Base-by-base conservation (phyloP, 1,284 basidiomycete genomes). In the Rugosomyces carneus region DNA sequence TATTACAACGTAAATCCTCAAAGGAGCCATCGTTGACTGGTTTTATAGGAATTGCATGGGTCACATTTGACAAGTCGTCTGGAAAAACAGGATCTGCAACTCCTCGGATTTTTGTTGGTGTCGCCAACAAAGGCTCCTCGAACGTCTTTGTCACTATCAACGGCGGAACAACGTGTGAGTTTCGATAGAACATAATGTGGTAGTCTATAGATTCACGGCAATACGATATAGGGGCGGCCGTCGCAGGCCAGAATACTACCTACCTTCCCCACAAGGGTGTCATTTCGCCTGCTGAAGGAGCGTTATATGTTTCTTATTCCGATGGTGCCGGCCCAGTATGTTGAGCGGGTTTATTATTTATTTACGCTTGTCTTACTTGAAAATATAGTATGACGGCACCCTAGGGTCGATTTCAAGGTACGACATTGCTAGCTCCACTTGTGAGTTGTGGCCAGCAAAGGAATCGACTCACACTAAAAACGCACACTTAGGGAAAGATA, bases 261-360 rank as follows among this genome's bases (percentile, higher is more conserved):
- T 81, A 68, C 57, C 60, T 84, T 18, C 77, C 80, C 2, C 81
- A 84, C 60, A 81, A 81, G 55, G 80, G 80, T 55, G 75, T 81
- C 10, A 58, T 83, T 15, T 80, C 80, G 2, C 73, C 75, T 1
- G 56, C 68, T 1, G 79, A 83, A 50, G 72, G 74, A 42, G 64
- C 69, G 1, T 63, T 84, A 1, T 84, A 83, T 53, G 64, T 84
- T 24, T 75, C 76, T 1, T 80, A 78, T 50, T 68, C 67, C 2
- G 60, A 71, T 53, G 67, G 69, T 31, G 68, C 65, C 40, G 68
- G 69, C 15, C 68, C 68, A 11, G 66, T 68, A 48, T 47, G 66
- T 59, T 16, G 9, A 32, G 40, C 7, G 18, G 39, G 8, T 9
- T 7, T 21, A 29, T 29, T 9, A 2, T 18, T n/a, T 24, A 26